phyloP scores from a whole-genome alignment of 164 flowering plant genomes.

The Warburgia ugandensis region DNA sequence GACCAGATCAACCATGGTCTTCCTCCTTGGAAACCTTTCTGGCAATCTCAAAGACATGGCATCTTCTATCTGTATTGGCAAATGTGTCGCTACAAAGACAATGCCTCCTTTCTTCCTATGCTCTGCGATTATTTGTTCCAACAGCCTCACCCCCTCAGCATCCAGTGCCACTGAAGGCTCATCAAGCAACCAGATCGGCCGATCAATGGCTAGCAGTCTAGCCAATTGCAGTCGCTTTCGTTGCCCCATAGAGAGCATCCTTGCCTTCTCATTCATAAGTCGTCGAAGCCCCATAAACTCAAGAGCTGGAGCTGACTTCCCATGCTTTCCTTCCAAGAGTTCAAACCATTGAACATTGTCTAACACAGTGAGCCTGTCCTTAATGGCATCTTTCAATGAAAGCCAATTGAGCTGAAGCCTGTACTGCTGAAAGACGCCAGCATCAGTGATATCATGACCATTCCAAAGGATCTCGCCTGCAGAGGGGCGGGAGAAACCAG shows the following conservation, averaged over 20 bases:
- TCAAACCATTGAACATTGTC: conserved; percentile 85
- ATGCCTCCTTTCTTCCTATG: conserved; percentile 84
- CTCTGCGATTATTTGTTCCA: conserved; percentile 72
- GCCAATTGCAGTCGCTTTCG: conserved; percentile 83
- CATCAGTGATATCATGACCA: conserved; percentile 65
- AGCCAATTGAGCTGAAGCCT: conserved; percentile 93
- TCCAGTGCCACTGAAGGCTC: conserved; percentile 94
- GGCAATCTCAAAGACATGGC: conserved; percentile 75
- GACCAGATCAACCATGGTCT: conserved; percentile 67
- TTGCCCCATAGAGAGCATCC: conserved; percentile 91
- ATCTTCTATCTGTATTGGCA: conserved; percentile 79
- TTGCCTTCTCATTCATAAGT: conserved; percentile 62
- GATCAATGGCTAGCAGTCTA: conserved; percentile 68
- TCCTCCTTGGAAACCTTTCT: conserved; percentile 74
- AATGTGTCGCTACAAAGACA: conserved; percentile 72
- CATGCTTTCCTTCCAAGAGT: conserved; percentile 68
- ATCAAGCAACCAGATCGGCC: conserved; percentile 96
- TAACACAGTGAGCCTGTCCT: conserved; percentile 58
- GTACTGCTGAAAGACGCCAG: conserved; percentile 82
- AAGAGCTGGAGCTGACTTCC: conserved; percentile 53
- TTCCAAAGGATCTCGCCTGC: conserved; percentile 90
- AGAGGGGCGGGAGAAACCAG: conserved; percentile 78
- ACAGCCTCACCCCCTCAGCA: conserved; percentile 72
- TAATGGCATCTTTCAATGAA: conserved; percentile 77
- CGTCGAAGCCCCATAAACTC: conserved; percentile 87